These are phyloP conservation scores for Dipteronia sinensis DNA, from an alignment of 345 rosid genomes.

Conservation along the genomic window DNA sequence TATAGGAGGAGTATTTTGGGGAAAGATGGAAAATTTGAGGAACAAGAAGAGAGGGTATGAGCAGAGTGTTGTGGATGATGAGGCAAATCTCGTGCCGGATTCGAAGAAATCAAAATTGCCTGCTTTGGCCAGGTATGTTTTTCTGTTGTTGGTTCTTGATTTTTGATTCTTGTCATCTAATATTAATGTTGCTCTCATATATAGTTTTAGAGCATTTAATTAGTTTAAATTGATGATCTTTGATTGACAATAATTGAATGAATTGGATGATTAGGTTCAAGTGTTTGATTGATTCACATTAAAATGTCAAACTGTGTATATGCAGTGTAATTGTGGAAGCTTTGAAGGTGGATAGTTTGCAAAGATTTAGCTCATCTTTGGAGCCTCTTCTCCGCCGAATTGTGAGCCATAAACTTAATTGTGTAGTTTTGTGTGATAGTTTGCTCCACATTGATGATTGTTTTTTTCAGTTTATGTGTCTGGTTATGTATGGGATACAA, in stretches of 20 bases:
- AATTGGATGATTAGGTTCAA: neutral
- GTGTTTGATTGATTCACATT: neutral
- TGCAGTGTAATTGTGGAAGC: constrained; percentile 95
- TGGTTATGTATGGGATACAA: neutral
- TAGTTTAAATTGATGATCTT: too few species aligned
- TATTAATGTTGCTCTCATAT: neutral
- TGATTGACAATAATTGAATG: neutral
- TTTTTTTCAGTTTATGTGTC: too few species aligned
- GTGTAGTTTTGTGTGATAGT: neutral
- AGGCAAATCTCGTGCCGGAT: constrained; percentile 44
- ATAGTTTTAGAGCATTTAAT: neutral
- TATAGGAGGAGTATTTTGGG: neutral
- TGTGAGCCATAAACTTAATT: constrained; percentile 47
- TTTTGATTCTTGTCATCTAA: neutral
- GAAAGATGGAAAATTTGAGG: constrained; percentile 67
- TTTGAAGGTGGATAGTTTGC: constrained; percentile 90
- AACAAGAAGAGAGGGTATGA: constrained; percentile 67
- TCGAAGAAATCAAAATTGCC: constrained; percentile 78
- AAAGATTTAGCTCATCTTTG: constrained; percentile 87
- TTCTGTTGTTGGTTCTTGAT: neutral
- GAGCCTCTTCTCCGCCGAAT: constrained; percentile 94
- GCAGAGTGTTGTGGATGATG: constrained; percentile 55
- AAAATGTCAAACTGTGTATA: constrained; percentile 5
- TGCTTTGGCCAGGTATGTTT: constrained; percentile 75
- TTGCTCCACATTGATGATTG: neutral